A percentile compares a stretch with the other conserved stretches of the same genome.
Conservation (phyloP, 2,329 filamentous ascomycete species). For the Aspergillus tubingensis region DNA sequence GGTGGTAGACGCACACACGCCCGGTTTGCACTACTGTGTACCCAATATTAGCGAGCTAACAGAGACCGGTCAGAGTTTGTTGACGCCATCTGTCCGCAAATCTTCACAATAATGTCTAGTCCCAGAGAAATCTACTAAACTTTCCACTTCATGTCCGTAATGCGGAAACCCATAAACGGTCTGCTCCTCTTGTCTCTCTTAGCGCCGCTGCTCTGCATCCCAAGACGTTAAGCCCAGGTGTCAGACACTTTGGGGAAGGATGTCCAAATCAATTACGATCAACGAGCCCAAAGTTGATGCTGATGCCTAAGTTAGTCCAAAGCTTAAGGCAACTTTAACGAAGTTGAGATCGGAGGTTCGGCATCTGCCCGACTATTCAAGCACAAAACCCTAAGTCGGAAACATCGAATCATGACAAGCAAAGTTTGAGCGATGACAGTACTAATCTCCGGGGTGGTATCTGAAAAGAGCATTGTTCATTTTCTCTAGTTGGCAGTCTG, state of each 20-base stretch:
- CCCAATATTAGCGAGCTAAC: neutral
- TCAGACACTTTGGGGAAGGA: neutral
- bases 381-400: neutral
- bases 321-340: conserved; percentile 2
- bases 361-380: neutral
- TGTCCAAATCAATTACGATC: neutral
- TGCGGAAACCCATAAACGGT: neutral
- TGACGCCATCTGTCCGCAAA: neutral
- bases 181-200: neutral
- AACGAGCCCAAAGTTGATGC: neutral
- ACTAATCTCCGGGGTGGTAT: conserved; percentile 15
- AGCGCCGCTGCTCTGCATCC: neutral
- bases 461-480: conserved; percentile 18
- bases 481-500: conserved; percentile 15
- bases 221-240: neutral
- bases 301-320: neutral
- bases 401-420: conserved; percentile 1
- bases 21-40: neutral
- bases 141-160: neutral
- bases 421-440: conserved; percentile 7
- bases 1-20: neutral
- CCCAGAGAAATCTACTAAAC: neutral
- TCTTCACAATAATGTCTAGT: neutral
- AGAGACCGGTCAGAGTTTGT: neutral
- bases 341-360: conserved; percentile 1